Evolutionary conservation across 73 alveolate species (phyloP).

Genomic region (Durusdinium trenchii): DNA sequence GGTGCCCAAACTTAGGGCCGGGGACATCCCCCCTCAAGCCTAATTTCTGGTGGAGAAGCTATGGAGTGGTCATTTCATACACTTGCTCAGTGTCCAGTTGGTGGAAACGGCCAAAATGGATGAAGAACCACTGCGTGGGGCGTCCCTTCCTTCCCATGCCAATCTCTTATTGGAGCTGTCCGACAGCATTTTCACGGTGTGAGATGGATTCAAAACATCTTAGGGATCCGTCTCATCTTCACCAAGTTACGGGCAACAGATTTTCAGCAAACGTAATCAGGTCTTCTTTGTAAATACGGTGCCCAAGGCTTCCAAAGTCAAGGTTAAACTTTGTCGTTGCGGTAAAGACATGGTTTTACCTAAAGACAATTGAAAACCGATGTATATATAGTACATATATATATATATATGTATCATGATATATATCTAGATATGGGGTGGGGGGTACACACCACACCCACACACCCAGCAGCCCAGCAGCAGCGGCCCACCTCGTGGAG

Average conservation of each 20-base stretch:
- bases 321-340: neutral
- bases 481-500: neutral
- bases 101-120: neutral
- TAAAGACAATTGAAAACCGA: neutral
- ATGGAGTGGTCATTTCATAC: neutral
- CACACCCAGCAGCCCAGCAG: neutral
- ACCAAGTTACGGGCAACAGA: too few relatives aligned
- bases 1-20: neutral
- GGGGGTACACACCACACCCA: neutral
- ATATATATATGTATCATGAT: neutral
- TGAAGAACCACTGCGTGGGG: too few relatives aligned
- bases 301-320: conserved; percentile 39
- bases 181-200: too few relatives aligned
- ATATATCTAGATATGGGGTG: neutral
- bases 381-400: neutral
- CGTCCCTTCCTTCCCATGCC: too few relatives aligned
- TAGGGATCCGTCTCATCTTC: too few relatives aligned
- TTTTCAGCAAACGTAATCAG: too few relatives aligned
- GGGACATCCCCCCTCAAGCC: neutral
- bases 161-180: too few relatives aligned
- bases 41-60: neutral
- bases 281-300: too few relatives aligned
- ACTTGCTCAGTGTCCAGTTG: neutral
- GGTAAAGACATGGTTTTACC: neutral
- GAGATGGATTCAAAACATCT: too few relatives aligned